Base-by-base conservation (phyloP, 2,329 filamentous ascomycete species). In the Tympanopsis confertula region DNA sequence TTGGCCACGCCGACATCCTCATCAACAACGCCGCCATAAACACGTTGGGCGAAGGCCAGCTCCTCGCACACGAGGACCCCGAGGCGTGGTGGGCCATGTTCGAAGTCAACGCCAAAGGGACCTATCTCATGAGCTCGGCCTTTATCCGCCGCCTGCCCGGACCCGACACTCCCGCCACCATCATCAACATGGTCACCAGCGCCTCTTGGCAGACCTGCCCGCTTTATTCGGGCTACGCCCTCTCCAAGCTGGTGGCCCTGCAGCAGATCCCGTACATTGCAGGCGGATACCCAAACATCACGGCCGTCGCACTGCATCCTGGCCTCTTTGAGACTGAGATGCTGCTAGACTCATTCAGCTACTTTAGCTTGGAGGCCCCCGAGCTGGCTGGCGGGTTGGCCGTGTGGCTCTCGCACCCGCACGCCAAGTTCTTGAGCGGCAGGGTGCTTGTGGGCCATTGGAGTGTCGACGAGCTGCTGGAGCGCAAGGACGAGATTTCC, bases 101-200 rank as follows among this genome's bases (percentile, higher is more conserved):
- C 45, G 58, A 64, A 36, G 50, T 65, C 36, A 68, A 68, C 41
- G 24, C 66, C 14, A 54, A 54, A 13, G 66, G 62, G 0, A 38
- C 52, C 1, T 63, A 58, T 39, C 47, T 63, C 4, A 43, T 58
- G 13, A 46, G 54, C 2, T 51, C 56, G 5, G 46, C 54, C 15
- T 38, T 37, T 7, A 20, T 45, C 28, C 24, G 18, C 4, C 14
- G 20, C 14, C 26, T 39, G 3, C 37, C 39, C n/a, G 29, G 41
- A 5, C 30, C 38, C 10, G 36, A 36, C 37, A 42, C 39, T 12
- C 38, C 43, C 3, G 52, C 47, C 4, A 50, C 44, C 3, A 45
- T 57, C 26, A 41, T 57, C 38, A 56, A 49, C 35, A 10, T 56
- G 14, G 47, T 45, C 5, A 50, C 50, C 2, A 41, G 41, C 17